Evolutionary conservation across 148 eudicot genomes (phyloP).

Genomic region (Beta vulgaris): DNA sequence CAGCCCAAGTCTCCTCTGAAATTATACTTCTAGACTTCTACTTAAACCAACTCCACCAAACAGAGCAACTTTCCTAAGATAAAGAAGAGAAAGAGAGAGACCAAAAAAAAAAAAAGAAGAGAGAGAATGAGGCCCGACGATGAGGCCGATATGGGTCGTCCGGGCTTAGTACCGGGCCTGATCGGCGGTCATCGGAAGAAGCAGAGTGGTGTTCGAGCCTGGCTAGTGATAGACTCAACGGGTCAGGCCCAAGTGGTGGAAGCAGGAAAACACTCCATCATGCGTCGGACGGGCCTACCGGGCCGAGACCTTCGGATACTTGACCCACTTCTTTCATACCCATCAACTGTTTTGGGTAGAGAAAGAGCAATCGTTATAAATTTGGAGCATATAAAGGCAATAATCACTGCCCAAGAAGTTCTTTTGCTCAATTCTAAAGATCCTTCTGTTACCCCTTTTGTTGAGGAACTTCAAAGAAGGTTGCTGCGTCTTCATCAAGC

Average conservation of each 20-base stretch:
- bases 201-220: conserved; percentile 59
- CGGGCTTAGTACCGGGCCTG: conserved; percentile 24
- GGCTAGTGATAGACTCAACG: conserved; percentile 71
- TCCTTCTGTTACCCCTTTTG: conserved; percentile 82
- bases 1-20: no score
- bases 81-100: neutral
- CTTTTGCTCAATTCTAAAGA: conserved; percentile 77
- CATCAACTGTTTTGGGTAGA: conserved; percentile 85
- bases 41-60: no score
- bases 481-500: conserved; percentile 68
- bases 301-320: conserved; percentile 90
- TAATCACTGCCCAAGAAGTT: conserved; percentile 90
- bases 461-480: conserved; percentile 70
- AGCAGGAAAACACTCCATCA: conserved; percentile 89
- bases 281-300: conserved; percentile 87
- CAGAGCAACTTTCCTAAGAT: no score
- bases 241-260: conserved; percentile 75
- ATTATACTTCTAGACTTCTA: no score
- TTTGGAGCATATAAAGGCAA: conserved; percentile 91
- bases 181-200: conserved; percentile 53
- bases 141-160: conserved; percentile 37
- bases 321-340: conserved; percentile 87
- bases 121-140: conserved; percentile 31
- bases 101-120: neutral
- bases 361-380: conserved; percentile 94